Base-by-base conservation (phyloP, 139 green algal genomes). In the Coelastrella sp. region DNA sequence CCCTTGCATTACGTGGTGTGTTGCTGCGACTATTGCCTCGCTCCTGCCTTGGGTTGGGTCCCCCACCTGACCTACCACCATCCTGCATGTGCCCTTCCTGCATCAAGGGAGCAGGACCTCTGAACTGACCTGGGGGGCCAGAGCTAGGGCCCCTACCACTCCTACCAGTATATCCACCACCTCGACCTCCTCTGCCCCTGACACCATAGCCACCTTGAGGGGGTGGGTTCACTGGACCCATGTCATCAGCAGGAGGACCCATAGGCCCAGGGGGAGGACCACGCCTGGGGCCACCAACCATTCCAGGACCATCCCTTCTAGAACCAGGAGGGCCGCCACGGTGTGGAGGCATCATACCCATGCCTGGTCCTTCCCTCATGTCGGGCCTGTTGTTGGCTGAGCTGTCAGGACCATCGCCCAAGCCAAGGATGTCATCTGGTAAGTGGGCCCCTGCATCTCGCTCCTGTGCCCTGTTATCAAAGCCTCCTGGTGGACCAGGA, bases 371-470 rank as follows among this genome's bases (percentile, higher is more conserved):
- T 27, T 64, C 53, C 53, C 53, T n/a, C 37, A 57, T 77, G 9
- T 77, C 38, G 9, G 68, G 38, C 38, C 38, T 48, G 68, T 34
- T 77, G 68, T 41, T 45, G 19, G 19, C 40, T 19, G 72, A 67
- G 72, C 72, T 80, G 30, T 67, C 45, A 51, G 45, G 17, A 0
- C n/a, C n/a, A 9, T 43, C 62, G 41, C 38, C 78, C 60, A 84
- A 19, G n/a, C 59, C 78, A 40, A 84, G 21, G 40, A 84, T 84
- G 25, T 84, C 78, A 35, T 84, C 78, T 34, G 78, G 78, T 60
- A 84, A 19, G 30, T 75, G 62, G 1, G 78, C 60, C 23, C 40
- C 62, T 34, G 60, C 78, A 84, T 37, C 21, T 11, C 27, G 40
- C 11, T 43, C 78, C 38, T 32, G 41, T 21, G 27, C 72, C 72